phyloP scores from a whole-genome alignment of 208 protist genomes.

The Acanthamoeba culbertsoni region DNA sequence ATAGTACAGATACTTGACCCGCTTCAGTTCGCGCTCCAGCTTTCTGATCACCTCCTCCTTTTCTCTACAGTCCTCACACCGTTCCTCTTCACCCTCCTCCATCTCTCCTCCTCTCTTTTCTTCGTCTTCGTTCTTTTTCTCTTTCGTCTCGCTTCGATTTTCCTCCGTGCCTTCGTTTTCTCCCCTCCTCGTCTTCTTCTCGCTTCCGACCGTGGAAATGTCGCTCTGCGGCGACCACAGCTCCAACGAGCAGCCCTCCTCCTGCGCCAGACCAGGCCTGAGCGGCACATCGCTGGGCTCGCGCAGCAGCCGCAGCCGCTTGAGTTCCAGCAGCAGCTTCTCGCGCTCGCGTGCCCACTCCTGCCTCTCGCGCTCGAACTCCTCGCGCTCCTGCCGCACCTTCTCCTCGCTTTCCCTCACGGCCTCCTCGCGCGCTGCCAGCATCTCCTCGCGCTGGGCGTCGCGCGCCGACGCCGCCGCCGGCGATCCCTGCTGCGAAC shows the following conservation, averaged over 20 bases:
- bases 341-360: conserved; percentile 8
- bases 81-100: neutral
- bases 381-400: neutral
- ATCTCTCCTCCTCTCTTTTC: neutral
- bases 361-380: conserved; percentile 7
- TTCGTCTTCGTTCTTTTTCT: neutral
- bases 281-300: neutral
- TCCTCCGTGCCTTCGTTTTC: neutral
- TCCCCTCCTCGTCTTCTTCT: too few relatives aligned
- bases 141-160: neutral
- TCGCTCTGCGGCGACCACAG: conserved; percentile 11
- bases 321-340: conserved; percentile 18
- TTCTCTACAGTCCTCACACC: neutral
- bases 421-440: neutral
- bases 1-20: conserved; percentile 29
- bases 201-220: neutral
- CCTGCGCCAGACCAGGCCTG: too few relatives aligned
- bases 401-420: conserved; percentile 3
- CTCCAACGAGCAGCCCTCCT: neutral
- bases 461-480: too few relatives aligned
- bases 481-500: neutral
- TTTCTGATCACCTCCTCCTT: conserved; percentile 59
- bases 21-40: conserved; percentile 61
- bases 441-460: neutral
- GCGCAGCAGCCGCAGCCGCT: neutral